Evolutionary conservation across 805 yeast species (phyloP).

Genomic region (Nakazawaea populi): DNA sequence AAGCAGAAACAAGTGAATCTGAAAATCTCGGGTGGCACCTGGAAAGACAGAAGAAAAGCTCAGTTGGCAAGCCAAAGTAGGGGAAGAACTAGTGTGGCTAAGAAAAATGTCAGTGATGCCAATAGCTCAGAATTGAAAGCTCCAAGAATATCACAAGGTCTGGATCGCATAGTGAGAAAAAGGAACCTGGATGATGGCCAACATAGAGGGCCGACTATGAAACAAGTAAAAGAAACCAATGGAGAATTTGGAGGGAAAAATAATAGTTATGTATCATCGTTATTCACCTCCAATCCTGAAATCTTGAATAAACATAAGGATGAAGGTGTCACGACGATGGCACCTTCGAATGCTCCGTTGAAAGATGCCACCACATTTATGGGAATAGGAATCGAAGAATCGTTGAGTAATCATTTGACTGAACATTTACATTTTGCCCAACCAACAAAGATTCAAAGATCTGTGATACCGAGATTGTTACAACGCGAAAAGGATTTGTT

Average conservation of each 20-base stretch:
- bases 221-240: conserved; percentile 38
- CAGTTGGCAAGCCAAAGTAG: conserved; percentile 46
- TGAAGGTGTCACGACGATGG: conserved; percentile 21
- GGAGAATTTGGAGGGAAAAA: conserved; percentile 51
- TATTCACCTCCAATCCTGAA: conserved; percentile 69
- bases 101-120: conserved; percentile 14
- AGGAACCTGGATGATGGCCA: conserved; percentile 6
- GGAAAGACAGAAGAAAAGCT: conserved; percentile 74
- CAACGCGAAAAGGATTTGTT: conserved; percentile 59
- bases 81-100: conserved; percentile 17
- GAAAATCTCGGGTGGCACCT: conserved; percentile 65
- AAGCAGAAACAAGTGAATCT: conserved; percentile 16
- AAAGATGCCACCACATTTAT: conserved; percentile 62
- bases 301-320: conserved; percentile 34
- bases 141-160: conserved; percentile 2
- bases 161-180: neutral
- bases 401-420: conserved; percentile 47
- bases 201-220: conserved; percentile 21
- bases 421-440: conserved; percentile 47
- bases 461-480: conserved; percentile 62
- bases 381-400: conserved; percentile 61
- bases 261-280: conserved; percentile 74
- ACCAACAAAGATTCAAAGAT: conserved; percentile 86
- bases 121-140: conserved; percentile 8
- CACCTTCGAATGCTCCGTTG: conserved; percentile 86